Evolutionary conservation across 1,284 basidiomycete species (phyloP).

Genomic region (Pholiota adiposa): DNA sequence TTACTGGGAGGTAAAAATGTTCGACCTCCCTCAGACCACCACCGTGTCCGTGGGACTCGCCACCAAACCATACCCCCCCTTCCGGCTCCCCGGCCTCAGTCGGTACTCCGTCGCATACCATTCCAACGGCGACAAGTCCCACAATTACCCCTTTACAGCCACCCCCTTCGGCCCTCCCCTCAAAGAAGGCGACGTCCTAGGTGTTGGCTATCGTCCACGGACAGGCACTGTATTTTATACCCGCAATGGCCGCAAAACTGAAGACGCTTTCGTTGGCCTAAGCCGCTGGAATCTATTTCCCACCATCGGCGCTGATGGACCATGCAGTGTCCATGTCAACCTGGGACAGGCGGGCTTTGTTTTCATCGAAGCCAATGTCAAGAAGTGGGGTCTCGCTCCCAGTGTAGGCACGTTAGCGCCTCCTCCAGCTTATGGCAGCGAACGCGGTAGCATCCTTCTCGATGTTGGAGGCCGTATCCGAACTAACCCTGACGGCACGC

Average conservation of each 20-base stretch:
- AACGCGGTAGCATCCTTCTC: constrained; percentile 90
- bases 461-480: constrained; percentile 80
- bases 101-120: constrained; percentile 96
- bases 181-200: constrained; percentile 93
- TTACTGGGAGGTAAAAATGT: constrained; percentile 98
- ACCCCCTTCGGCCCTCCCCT: constrained; percentile 85
- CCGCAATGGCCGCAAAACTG: constrained; percentile 92
- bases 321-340: constrained; percentile 94
- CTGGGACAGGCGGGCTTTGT: constrained; percentile 96
- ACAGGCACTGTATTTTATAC: constrained; percentile 98
- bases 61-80: constrained; percentile 93
- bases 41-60: constrained; percentile 89
- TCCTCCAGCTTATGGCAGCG: constrained; percentile 94
- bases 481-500: constrained; percentile 45
- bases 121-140: constrained; percentile 95
- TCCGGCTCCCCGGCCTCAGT: constrained; percentile 88
- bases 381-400: constrained; percentile 97
- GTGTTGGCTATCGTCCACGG: constrained; percentile 91
- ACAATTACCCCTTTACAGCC: constrained; percentile 96
- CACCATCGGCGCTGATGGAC: constrained; percentile 91
- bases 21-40: constrained; percentile 86
- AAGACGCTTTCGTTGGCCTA: constrained; percentile 91
- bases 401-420: constrained; percentile 95
- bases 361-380: constrained; percentile 97
- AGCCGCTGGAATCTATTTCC: constrained; percentile 93